Evolutionary conservation across 2,329 filamentous ascomycete genomes (phyloP), one percentile per base, ranked within the genome.

Genomic region (Allantophomopsis cytisporea): DNA sequence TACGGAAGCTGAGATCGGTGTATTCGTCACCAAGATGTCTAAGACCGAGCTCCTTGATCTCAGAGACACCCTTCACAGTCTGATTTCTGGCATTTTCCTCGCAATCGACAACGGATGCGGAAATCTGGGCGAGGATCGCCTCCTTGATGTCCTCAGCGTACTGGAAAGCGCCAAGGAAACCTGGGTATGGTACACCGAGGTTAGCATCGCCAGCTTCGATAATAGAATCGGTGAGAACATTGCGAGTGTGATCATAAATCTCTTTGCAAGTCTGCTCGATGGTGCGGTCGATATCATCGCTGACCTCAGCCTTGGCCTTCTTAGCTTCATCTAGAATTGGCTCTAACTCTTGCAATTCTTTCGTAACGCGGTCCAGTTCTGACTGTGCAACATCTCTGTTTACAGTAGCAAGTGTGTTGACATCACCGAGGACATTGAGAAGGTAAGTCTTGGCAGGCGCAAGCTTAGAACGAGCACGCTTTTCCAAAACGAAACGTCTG

Each of bases 371-470:
- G 42, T 91, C 76, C 11, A 96, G 67, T 59, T 98, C 91, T 7
- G 79, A 72, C 50, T 86, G 76, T 2, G 88, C 87, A 20, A 95
- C 81, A 47, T 94, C 85, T 18, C 79, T 71, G 58, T 98, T 98
- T 50, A 94, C 85, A 0, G 70, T 76, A 5, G 89, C 89, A 33
- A 98, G 68, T 4, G 76, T 80, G 54, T 86, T 69, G 43, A 98
- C 69, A 53, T 98, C 91, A 49, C 85, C 82, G 28, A 98, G 70
- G 18, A 96, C 81, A 58, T 98, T 98, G 51, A 94, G 67, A 1
- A 98, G 74, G 55, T 98, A 98, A 2, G 89, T 96, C 61, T 87
- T 88, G 6, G 91, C 91, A 5, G 91, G 91, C 1, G 91, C 89
- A 43, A 98, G 72, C 64, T 98, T 98, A 7, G 91, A 96, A 21